Evolutionary conservation across 164 flowering plant genomes (phyloP), one percentile per base, ranked within the genome.

Genomic region (Chloranthus sessilifolius): DNA sequence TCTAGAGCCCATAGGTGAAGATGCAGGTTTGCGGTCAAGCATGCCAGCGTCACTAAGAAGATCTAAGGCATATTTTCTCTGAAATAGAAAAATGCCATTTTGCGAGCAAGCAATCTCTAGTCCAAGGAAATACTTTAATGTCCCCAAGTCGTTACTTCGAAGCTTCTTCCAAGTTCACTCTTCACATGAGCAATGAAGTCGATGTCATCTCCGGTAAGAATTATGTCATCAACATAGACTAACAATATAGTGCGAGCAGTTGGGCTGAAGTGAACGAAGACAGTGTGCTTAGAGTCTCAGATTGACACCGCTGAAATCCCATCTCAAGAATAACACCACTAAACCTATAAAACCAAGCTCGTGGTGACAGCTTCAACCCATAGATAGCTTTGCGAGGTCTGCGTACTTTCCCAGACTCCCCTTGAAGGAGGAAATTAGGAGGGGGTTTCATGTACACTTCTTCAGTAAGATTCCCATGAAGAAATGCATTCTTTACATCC

Each of bases 371-470:
- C 12, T 25, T 38, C 11, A 38, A 23, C 0, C 46, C 46, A 40
- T 52, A 52, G 9, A 52, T 23, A 26, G 34, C 0, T 33, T 31
- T 48, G 2, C 5, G 2, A 2, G 34, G 20, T 2, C 17, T 3
- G 22, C 52, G 21, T 0, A 47, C 37, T 33, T 44, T 3, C 21
- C 19, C 23, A 17, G 38, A 20, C 20, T 1, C n/a, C n/a, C n/a
- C n/a, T n/a, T n/a, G n/a, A n/a, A n/a, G n/a, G n/a, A n/a, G n/a
- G 40, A 24, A 52, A 14, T 26, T 17, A 26, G 25, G 36, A 5
- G 56, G 46, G n/a, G 10, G 33, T n/a, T 39, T 24, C 47, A 52
- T 50, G 17, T 36, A 50, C 1, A 50, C 31, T 9, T 36, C 21
- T 21, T 50, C 44, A 9, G 7, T 1, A 26, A 50, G 25, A n/a